Conservation (phyloP, 73 alveolate genomes). For the Paramecium octaurelia region DNA sequence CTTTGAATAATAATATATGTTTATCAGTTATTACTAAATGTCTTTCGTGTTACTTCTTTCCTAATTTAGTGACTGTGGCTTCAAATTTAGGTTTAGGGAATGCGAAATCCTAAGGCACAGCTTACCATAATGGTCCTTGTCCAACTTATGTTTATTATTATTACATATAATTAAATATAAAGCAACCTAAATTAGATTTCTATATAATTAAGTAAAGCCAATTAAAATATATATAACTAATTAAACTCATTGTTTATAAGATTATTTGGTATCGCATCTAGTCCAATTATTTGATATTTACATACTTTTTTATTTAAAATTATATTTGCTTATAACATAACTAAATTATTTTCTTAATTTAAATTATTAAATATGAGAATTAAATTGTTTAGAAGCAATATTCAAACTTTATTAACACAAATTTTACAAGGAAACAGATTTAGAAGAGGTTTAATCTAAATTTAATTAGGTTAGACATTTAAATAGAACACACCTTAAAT, state of each 20-base stretch:
- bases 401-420: neutral
- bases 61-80: neutral
- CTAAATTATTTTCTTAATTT: neutral
- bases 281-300: neutral
- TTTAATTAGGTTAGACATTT: neutral
- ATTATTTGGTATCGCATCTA: neutral
- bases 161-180: neutral
- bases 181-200: neutral
- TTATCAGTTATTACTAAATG: slow-evolving; percentile 19
- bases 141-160: neutral
- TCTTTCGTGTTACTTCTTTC: neutral
- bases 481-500: neutral
- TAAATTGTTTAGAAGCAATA: neutral
- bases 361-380: neutral
- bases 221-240: neutral
- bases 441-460: neutral
- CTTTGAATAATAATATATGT: neutral
- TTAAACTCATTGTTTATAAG: neutral
- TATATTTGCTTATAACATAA: neutral
- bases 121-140: neutral
- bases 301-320: neutral
- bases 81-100: slow-evolving; percentile 2
- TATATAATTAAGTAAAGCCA: neutral
- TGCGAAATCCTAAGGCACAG: slow-evolving; percentile 1
- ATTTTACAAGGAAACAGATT: neutral